Conservation (phyloP, 179 eudicot species). For the Silene vulgaris region DNA sequence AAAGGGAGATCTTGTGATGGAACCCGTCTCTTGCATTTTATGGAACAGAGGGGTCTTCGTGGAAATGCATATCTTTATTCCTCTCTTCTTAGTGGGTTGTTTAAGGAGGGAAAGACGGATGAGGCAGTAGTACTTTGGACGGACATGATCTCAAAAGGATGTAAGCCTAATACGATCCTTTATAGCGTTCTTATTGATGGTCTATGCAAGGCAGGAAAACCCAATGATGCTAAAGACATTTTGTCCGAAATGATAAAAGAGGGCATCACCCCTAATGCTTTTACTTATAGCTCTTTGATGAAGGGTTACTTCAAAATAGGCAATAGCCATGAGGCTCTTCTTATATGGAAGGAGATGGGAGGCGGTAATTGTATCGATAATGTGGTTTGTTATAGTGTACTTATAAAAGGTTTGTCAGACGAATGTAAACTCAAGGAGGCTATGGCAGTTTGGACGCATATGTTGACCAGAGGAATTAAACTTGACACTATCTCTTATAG, state of each 20-base stretch:
- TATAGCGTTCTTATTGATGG: constrained; percentile 82
- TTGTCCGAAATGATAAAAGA: constrained; percentile 51
- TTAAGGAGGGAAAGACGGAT: constrained; percentile 63
- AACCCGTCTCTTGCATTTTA: constrained; percentile 36
- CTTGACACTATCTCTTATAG: constrained; percentile 76
- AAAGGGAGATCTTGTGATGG: constrained; percentile 66
- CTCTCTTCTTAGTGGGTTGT: constrained; percentile 67
- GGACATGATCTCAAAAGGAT: constrained; percentile 55
- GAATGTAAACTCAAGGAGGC: constrained; percentile 73
- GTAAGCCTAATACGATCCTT: constrained; percentile 57
- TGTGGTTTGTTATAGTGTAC: constrained; percentile 67
- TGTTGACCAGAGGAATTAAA: constrained; percentile 56
- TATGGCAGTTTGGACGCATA: constrained; percentile 56
- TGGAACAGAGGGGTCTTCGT: constrained; percentile 66
- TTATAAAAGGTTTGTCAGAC: constrained; percentile 68
- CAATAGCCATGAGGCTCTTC: constrained; percentile 55
- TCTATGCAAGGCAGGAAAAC: constrained; percentile 55
- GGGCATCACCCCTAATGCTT: constrained; percentile 65
- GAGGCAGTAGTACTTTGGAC: constrained; percentile 64
- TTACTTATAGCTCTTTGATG: constrained; percentile 74
- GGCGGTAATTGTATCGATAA: constrained; percentile 34
- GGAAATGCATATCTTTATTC: constrained; percentile 68
- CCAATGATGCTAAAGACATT: constrained; percentile 55
- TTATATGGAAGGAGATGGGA: constrained; percentile 65
- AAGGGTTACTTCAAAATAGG: constrained; percentile 67